These are phyloP conservation scores for Aspergillus neoniger DNA, from an alignment of 2,329 filamentous ascomycete genomes.

Conservation along the genomic window DNA sequence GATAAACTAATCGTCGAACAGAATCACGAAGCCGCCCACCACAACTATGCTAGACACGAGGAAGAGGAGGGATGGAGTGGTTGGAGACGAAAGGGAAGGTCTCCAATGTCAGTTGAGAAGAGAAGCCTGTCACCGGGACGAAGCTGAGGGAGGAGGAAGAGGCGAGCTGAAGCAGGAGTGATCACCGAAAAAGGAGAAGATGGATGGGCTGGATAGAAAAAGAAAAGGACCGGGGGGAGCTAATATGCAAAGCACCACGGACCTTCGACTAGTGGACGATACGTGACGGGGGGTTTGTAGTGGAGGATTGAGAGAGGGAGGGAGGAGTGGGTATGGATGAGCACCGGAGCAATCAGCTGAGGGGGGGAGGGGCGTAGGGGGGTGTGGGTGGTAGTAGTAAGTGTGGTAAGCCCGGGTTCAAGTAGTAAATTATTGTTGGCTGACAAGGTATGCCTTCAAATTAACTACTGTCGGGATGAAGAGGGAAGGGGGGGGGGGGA, in stretches of 20 bases:
- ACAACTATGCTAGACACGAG: constrained; percentile 15
- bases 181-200: constrained; percentile 19
- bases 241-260: constrained; percentile 27
- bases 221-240: constrained; percentile 21
- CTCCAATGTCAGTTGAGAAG: constrained; percentile 12
- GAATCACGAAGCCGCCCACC: constrained; percentile 17
- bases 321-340: constrained; percentile 24
- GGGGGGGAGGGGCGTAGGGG: constrained; percentile 19
- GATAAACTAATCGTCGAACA: constrained; percentile 14
- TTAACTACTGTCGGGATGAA: background rate
- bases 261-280: constrained; percentile 22
- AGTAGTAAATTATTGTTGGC: constrained; percentile 8
- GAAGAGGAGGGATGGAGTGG: constrained; percentile 9
- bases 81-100: constrained; percentile 5
- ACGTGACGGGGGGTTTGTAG: constrained; percentile 13
- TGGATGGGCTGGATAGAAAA: constrained; percentile 13
- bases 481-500: background rate
- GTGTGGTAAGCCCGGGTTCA: constrained; percentile 17
- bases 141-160: constrained; percentile 17
- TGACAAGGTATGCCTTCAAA: background rate
- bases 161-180: constrained; percentile 20
- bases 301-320: background rate
- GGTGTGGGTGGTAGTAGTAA: constrained; percentile 13
- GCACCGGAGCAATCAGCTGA: constrained; percentile 31
- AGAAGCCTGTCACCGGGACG: constrained; percentile 28